phyloP scores from a whole-genome alignment of 202 grass and related monocot genomes.

The Dendrocalamus latiflorus region DNA sequence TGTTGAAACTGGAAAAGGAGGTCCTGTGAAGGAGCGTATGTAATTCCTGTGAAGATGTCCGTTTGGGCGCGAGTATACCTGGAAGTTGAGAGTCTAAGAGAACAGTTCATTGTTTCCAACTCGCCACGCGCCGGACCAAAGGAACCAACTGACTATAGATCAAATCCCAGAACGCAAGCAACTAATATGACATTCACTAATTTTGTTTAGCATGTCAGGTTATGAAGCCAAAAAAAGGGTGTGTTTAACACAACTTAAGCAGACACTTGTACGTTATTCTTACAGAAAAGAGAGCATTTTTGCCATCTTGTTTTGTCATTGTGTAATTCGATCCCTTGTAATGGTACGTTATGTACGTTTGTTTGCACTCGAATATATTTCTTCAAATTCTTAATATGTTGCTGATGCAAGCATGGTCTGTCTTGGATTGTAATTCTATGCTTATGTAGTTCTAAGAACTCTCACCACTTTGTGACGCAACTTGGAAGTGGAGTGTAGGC shows the following conservation, averaged over 20 bases:
- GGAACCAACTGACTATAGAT: not conserved
- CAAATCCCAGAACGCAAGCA: not conserved
- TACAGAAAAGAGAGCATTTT: not conserved
- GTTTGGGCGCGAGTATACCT: not conserved
- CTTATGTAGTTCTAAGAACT: too few species aligned
- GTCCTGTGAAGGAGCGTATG: conserved; percentile 46
- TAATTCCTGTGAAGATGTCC: conserved; percentile 5
- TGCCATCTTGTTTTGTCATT: not conserved
- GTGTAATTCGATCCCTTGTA: not conserved
- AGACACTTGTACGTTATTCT: not conserved
- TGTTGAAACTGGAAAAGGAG: conserved; percentile 91
- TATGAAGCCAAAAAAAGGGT: not conserved
- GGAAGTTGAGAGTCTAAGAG: not conserved
- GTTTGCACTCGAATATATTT: not conserved
- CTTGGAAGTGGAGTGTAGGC: too few species aligned
- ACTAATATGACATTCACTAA: not conserved
- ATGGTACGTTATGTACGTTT: not conserved
- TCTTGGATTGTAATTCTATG: not conserved
- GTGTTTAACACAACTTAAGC: not conserved
- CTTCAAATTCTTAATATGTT: not conserved
- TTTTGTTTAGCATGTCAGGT: not conserved
- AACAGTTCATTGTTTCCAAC: not conserved
- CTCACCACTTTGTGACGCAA: too few species aligned
- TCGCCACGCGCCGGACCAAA: not conserved
- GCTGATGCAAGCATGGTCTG: not conserved